These are phyloP conservation scores for Penicillium oxalicum DNA, from an alignment of 2,329 filamentous ascomycete species.

Conservation along the genomic window DNA sequence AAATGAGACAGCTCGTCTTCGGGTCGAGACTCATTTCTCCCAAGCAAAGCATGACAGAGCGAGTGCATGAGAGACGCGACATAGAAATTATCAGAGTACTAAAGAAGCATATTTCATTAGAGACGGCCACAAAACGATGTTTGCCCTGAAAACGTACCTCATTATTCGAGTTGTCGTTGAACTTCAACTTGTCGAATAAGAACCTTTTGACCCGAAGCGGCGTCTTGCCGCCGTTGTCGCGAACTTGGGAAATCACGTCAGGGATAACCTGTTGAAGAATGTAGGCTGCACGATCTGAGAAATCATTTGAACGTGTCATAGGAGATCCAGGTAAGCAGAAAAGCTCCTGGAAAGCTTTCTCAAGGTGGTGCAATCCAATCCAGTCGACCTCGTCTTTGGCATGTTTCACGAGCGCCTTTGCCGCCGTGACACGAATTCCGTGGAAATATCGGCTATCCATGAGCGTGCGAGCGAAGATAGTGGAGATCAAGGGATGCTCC, in stretches of 20 bases:
- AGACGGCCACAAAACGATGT: neutral
- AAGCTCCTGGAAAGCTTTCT: conserved; percentile 78
- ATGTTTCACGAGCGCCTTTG: conserved; percentile 69
- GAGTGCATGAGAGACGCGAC: conserved; percentile 70
- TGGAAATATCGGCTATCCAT: conserved; percentile 92
- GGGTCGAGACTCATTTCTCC: conserved; percentile 32
- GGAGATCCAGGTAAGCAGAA: conserved; percentile 75
- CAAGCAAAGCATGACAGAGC: conserved; percentile 51
- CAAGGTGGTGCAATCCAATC: conserved; percentile 76
- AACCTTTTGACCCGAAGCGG: conserved; percentile 75
- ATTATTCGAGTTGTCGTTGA: conserved; percentile 93
- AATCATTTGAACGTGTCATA: conserved; percentile 85
- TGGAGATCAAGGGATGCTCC: conserved; percentile 75
- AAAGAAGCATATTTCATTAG: conserved; percentile 7
- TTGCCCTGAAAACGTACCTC: conserved; percentile 33
- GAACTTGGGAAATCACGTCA: conserved; percentile 69
- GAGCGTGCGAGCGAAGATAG: conserved; percentile 80
- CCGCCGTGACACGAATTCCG: conserved; percentile 82
- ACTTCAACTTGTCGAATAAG: conserved; percentile 79
- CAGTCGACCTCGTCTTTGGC: conserved; percentile 64
- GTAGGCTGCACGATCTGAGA: conserved; percentile 79
- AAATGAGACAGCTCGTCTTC: conserved; percentile 40
- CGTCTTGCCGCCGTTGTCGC: conserved; percentile 68
- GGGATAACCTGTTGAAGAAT: conserved; percentile 78
- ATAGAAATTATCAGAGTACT: conserved; percentile 82